Base-by-base conservation (phyloP, 768 basidiomycete genomes). In the Gloeopeniophorella convolvens region DNA sequence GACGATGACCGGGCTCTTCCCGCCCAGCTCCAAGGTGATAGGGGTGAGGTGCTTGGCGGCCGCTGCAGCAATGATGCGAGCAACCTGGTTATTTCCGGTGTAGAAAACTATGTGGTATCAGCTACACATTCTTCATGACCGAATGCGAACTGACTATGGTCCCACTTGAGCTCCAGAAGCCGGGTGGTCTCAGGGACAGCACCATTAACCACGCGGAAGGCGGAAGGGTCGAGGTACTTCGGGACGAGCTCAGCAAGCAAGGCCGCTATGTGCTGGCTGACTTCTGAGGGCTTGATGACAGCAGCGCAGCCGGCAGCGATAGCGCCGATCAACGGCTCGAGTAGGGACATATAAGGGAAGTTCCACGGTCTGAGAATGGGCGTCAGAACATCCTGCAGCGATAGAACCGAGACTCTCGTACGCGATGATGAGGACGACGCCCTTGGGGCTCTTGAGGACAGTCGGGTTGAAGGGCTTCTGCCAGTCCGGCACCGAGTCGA, bases 271-370 rank as follows among this genome's bases (percentile, higher is more conserved):
- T 71, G 64, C 0, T 82, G 76, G 0, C 71, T 63, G 40, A 78
- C 60, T 59, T 89, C 88, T 7, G 85, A 86, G 0, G 76, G 74
- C 60, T 89, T 89, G 59, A 88, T 39, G 8, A 80, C 72, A 0
- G 73, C 75, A n/a, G 79, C 73, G 58, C 82, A 85, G 0, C 87
- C 88, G 1, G 85, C 85, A 0, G 84, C 72, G 42, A 90, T 83
- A 1, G 87, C 87, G 4, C 85, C 86, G 42, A 76, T 70, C 18
- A 83, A 66, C 3, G 85, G 83, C 32, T 75, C 73, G 5, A 85
- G 62, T 4, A 60, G 69, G 27, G 83, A 70, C 9, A 78, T 65
- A 43, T 79, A 59, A 0, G 83, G 83, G 56, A 78, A 85, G 59
- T 85, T 85, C 80, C 81, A 84, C 2, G 81, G 81, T 15, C 81